Percentiles rank a stretch among this genome's conserved stretches.
phyloP scores from a whole-genome alignment of 495 filamentous ascomycete species.

The Trichocladium antarcticum region DNA sequence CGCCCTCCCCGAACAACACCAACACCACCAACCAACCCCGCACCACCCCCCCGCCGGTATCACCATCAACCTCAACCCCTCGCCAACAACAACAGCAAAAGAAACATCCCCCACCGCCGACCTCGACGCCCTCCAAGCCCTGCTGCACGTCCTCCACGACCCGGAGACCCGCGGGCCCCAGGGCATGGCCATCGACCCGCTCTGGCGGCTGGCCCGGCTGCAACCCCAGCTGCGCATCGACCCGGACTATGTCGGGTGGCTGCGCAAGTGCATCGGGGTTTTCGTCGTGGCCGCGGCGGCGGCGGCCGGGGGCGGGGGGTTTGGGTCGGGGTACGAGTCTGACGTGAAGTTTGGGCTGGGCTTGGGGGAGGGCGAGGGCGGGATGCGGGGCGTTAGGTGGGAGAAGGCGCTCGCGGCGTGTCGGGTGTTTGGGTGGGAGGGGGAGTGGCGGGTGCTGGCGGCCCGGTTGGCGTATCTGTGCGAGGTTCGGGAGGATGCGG shows the following conservation, averaged over 20 bases:
- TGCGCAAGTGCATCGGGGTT: background rate
- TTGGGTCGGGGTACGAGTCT: background rate
- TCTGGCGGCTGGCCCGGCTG: conserved; percentile 3
- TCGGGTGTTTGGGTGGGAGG: conserved; percentile 1
- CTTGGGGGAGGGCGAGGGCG: background rate
- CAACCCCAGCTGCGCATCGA: background rate
- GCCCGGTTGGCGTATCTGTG: conserved; percentile 10
- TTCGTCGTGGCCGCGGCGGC: background rate
- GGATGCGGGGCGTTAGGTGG: background rate
- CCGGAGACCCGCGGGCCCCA: background rate
- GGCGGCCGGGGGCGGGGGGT: background rate
- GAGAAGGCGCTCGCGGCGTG: conserved; percentile 4
- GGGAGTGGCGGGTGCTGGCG: background rate
- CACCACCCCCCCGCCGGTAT: background rate
- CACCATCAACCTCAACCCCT: background rate
- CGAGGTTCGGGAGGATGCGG: background rate
- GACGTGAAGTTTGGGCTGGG: background rate
- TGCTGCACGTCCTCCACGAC: background rate
- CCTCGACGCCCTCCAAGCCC: background rate
- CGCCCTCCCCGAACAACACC: background rate
- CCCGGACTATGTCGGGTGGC: background rate
- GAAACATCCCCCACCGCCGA: background rate
- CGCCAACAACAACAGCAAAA: background rate
- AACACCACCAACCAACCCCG: background rate
- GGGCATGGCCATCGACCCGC: background rate